Evolutionary conservation across 2,329 filamentous ascomycete genomes (phyloP), one percentile per base, ranked within the genome.

Genomic region (Helminthosporium solani): DNA sequence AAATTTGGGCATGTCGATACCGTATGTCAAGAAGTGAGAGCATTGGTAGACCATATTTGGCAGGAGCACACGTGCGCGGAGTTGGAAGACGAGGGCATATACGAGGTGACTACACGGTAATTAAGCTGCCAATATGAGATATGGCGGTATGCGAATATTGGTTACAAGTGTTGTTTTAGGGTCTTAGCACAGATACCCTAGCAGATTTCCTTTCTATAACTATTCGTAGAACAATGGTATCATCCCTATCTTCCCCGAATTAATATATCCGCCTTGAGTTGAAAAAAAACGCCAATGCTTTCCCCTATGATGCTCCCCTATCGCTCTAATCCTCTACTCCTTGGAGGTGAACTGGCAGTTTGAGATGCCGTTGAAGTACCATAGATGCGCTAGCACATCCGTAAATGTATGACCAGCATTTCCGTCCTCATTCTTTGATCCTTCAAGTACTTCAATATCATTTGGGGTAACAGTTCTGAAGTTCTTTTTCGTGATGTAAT

Each of bases 401-500:
- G 60, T 46, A 0, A 50, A 7, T 7, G 70, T 2, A 59, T 62
- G 66, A 5, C 55, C 58, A 1, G 45, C 44, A 40, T 72, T 72
- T 2, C 68, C 66, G 18, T 30, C 47, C 27, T 61, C 36, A 42
- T 63, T 70, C 1, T 49, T 30, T 8, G 44, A 47, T 0, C 66
- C 66, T 1, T 56, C 34, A 28, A 50, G 61, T 1, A 57, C 55
- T 20, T 58, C 51, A 9, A 70, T 46, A 44, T 68, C 64, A 0
- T 42, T 38, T 4, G 44, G 33, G 12, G 35, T 41, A 1, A 70
- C 64, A 20, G 38, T 30, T 6, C 52, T 42, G 7, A 41, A 41
- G 20, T 60, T 70, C 3, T 44, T 47, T 20, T 49, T 58, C 9
- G 54, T 53, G 42, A 72, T 68, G 38, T 71, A 88, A 69, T 83